phyloP scores from a whole-genome alignment of 208 protist species.

The Tritrichomonas musculus region DNA sequence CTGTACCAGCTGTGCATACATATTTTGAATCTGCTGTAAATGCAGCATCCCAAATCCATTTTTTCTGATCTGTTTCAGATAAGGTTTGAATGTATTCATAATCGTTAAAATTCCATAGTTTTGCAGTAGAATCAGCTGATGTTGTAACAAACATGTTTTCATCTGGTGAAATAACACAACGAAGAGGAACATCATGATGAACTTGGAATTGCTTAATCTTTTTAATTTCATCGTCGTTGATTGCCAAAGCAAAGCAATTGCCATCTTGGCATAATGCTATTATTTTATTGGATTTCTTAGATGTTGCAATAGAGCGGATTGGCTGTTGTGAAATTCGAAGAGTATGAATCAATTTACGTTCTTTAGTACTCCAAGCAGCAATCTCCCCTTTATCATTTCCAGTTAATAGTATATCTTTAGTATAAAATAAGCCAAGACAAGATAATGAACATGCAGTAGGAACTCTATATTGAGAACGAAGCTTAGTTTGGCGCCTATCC shows the following conservation, averaged over 20 bases:
- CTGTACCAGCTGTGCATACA: not conserved
- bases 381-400: not conserved
- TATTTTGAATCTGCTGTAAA: not conserved
- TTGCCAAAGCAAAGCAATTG: not conserved
- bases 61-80: not conserved
- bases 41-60: constrained; percentile 15
- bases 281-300: not conserved
- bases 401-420: not conserved
- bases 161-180: not conserved
- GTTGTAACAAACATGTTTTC: not conserved
- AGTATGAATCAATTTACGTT: not conserved
- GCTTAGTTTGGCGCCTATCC: not conserved
- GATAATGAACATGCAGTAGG: not conserved
- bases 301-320: not conserved
- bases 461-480: not conserved
- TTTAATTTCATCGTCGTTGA: not conserved
- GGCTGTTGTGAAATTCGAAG: not conserved
- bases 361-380: not conserved
- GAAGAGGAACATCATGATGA: not conserved
- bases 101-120: not conserved
- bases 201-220: not conserved
- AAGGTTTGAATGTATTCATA: not conserved
- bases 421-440: not conserved
- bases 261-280: not conserved
- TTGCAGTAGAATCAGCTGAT: not conserved